These are phyloP conservation scores for Peltaster fructicola DNA, from an alignment of 2,329 filamentous ascomycete genomes.

Conservation along the genomic window DNA sequence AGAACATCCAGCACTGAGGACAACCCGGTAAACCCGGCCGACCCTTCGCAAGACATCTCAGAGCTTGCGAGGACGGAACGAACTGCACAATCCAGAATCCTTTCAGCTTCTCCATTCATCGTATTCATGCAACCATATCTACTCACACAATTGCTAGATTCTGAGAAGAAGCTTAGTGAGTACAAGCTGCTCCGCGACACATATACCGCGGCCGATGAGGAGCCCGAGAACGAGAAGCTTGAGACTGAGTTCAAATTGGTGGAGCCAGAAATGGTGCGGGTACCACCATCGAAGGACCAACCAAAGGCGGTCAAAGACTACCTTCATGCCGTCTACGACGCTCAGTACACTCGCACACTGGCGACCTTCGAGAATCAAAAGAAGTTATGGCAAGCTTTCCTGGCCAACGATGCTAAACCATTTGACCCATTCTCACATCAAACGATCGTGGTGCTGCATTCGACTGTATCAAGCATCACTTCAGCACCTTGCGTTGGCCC, in stretches of 20 bases:
- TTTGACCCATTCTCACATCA: conserved; percentile 95
- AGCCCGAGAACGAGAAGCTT: conserved; percentile 25
- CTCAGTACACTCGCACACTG: conserved; percentile 87
- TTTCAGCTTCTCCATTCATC: conserved; percentile 92
- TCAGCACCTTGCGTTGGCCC: conserved; percentile 88
- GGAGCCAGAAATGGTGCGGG: conserved; percentile 87
- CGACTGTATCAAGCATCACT: conserved; percentile 79
- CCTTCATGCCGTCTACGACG: conserved; percentile 83
- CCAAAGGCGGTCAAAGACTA: conserved; percentile 84
- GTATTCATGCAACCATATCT: conserved; percentile 89
- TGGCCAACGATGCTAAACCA: conserved; percentile 70
- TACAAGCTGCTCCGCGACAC: conserved; percentile 71
- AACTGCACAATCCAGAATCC: conserved; percentile 68
- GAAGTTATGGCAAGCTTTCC: conserved; percentile 88
- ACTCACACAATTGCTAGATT: conserved; percentile 76
- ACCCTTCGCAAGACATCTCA: too few species aligned
- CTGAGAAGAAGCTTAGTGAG: conserved; percentile 69
- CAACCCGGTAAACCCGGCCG: too few species aligned
- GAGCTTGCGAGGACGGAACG: conserved; percentile 27
- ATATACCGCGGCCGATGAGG: conserved; percentile 25
- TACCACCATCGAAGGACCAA: conserved; percentile 66
- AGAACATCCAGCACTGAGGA: conserved; percentile 1
- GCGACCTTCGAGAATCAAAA: conserved; percentile 92
- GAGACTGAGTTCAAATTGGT: conserved; percentile 58
- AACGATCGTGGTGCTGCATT: conserved; percentile 88